A percentile compares a stretch with the other conserved stretches of the same genome.
Evolutionary conservation across 305 asterid species (phyloP).

Genomic region (Fraxinus nigra): DNA sequence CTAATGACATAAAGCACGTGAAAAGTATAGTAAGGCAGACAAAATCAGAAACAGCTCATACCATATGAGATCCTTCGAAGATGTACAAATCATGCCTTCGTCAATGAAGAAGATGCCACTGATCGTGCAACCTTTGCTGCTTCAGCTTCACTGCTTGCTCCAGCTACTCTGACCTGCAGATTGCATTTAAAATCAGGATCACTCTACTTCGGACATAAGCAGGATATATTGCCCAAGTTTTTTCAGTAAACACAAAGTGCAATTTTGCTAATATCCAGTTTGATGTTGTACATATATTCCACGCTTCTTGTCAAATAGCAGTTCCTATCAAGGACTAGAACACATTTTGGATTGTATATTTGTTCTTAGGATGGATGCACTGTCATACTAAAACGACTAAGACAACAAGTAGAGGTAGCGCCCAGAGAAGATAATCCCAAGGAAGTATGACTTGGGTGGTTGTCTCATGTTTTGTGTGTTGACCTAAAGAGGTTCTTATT

Average conservation of each 20-base stretch:
- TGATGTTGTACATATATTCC: neutral
- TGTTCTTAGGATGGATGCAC: neutral
- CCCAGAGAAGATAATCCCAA: neutral
- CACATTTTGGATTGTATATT: neutral
- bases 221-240: neutral
- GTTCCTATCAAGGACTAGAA: neutral
- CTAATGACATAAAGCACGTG: constrained; percentile 32
- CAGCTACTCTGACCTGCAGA: constrained; percentile 71
- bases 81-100: constrained; percentile 55
- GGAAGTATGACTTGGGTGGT: neutral
- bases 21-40: constrained; percentile 10
- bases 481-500: neutral
- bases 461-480: neutral
- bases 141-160: constrained; percentile 77
- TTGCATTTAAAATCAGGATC: constrained; percentile 20
- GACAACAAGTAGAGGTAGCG: neutral
- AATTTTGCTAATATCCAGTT: neutral
- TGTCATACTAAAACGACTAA: neutral
- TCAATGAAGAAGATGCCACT: constrained; percentile 86
- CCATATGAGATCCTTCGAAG: constrained; percentile 2
- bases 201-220: neutral
- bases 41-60: constrained; percentile 10
- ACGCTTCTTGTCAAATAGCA: neutral
- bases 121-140: constrained; percentile 93
- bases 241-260: neutral